A percentile compares a stretch with the other conserved stretches of the same genome.
Conservation (phyloP, 352 stramenopile genomes). For the Phytopythium oedochilum region DNA sequence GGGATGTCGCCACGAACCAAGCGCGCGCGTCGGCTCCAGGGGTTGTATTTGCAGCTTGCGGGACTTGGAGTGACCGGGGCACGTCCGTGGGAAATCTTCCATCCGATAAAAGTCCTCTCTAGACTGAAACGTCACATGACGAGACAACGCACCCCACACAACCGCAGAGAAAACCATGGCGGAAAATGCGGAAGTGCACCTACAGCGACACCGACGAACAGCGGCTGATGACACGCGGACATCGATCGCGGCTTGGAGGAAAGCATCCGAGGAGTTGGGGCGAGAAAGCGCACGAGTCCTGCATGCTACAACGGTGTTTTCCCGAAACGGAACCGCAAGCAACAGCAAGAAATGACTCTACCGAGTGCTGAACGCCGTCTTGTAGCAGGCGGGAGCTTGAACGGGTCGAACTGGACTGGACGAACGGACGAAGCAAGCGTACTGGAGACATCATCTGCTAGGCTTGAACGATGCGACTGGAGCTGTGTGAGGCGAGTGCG, state of each 20-base stretch:
- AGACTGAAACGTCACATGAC: background rate
- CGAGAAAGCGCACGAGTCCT: background rate
- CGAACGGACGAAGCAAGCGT: background rate
- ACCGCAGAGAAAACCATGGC: background rate
- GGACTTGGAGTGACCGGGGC: background rate
- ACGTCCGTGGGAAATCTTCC: background rate
- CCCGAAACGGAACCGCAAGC: background rate
- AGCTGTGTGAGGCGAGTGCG: background rate
- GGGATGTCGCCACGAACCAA: background rate
- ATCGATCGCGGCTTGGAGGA: background rate
- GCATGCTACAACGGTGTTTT: slow-evolving; percentile 1
- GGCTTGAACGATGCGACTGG: background rate
- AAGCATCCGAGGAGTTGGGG: background rate
- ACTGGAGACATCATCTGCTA: background rate
- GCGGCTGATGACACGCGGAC: too few relatives aligned
- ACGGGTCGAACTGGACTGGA: background rate
- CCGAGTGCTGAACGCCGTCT: background rate
- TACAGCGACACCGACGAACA: background rate
- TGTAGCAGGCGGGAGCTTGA: too few relatives aligned
- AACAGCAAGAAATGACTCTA: background rate
- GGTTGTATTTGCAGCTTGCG: slow-evolving; percentile 1
- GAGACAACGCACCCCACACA: background rate
- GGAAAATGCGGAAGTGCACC: background rate
- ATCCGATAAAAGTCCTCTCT: background rate
- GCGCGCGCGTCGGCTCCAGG: background rate